A percentile compares a stretch with the other conserved stretches of the same genome.
Evolutionary conservation across 1,139 yeast species (phyloP).

Genomic region (Nakaseomyces delphensis): DNA sequence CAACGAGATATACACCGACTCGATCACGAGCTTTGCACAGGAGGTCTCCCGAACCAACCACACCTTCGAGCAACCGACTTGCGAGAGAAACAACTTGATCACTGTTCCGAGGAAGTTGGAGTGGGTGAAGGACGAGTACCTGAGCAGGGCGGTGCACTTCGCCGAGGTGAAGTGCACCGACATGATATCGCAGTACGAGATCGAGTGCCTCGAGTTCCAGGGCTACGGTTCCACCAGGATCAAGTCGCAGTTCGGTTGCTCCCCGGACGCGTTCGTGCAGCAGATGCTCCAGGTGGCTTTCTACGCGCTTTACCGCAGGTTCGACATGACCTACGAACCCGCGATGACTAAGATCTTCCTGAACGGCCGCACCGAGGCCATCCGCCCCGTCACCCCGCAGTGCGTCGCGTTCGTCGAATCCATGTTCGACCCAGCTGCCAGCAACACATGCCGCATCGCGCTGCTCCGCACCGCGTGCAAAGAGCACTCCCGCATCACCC

Average conservation of each 20-base stretch:
- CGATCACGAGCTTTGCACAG: slow-evolving; percentile 77
- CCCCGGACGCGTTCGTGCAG: slow-evolving; percentile 92
- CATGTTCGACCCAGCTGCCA: slow-evolving; percentile 60
- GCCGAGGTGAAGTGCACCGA: slow-evolving; percentile 88
- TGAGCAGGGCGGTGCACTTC: slow-evolving; percentile 72
- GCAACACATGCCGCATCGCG: slow-evolving; percentile 52
- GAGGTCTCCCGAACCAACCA: too few relatives aligned
- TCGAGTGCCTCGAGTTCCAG: slow-evolving; percentile 69
- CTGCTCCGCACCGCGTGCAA: slow-evolving; percentile 59
- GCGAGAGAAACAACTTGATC: too few relatives aligned
- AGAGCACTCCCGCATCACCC: slow-evolving; percentile 61
- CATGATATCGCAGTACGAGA: slow-evolving; percentile 81
- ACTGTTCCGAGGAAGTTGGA: slow-evolving; percentile 80
- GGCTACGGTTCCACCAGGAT: slow-evolving; percentile 69
- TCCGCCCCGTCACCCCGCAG: slow-evolving; percentile 73
- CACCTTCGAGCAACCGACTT: too few relatives aligned
- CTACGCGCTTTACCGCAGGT: slow-evolving; percentile 84
- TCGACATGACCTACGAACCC: slow-evolving; percentile 91
- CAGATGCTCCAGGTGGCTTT: slow-evolving; percentile 93
- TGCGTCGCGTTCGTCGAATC: slow-evolving; percentile 76
- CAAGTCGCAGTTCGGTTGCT: slow-evolving; percentile 66
- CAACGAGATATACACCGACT: slow-evolving; percentile 84
- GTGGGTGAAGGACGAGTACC: slow-evolving; percentile 74
- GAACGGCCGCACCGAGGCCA: slow-evolving; percentile 93
- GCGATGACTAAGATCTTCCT: slow-evolving; percentile 85